phyloP scores from a whole-genome alignment of 495 filamentous ascomycete genomes.

The Parathielavia appendiculata region DNA sequence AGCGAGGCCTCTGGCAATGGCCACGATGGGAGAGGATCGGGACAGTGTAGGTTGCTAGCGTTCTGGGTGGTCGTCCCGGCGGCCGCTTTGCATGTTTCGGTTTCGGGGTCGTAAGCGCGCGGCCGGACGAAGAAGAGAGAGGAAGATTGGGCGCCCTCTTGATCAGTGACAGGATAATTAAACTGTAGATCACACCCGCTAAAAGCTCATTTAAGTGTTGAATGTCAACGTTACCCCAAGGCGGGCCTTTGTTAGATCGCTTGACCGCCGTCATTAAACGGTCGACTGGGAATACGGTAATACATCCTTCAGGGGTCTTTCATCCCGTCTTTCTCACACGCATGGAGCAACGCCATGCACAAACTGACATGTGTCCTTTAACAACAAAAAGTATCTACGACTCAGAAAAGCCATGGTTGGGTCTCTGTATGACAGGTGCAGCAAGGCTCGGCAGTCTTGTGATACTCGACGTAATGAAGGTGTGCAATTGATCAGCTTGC shows the following conservation, averaged over 20 bases:
- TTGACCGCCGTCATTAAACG: constrained; percentile 12
- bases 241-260: constrained; percentile 7
- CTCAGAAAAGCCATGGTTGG: background rate
- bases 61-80: background rate
- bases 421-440: no score
- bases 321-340: no score
- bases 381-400: no score
- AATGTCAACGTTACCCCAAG: constrained; percentile 4
- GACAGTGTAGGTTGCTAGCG: constrained; percentile 1
- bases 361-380: no score
- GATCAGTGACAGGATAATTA: constrained; percentile 6
- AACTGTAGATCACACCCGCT: constrained; percentile 13
- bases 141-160: constrained; percentile 12
- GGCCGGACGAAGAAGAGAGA: constrained; percentile 3
- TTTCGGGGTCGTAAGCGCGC: constrained; percentile 13
- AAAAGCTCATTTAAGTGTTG: constrained; percentile 16
- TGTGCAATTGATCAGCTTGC: background rate
- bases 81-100: constrained; percentile 15
- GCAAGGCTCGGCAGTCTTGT: background rate
- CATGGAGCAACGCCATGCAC: no score
- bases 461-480: background rate
- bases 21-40: constrained; percentile 5
- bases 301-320: constrained; percentile 6
- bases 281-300: background rate
- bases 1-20: constrained; percentile 1